Conservation (phyloP, 441 rosid species). For the Theobroma grandiflorum region DNA sequence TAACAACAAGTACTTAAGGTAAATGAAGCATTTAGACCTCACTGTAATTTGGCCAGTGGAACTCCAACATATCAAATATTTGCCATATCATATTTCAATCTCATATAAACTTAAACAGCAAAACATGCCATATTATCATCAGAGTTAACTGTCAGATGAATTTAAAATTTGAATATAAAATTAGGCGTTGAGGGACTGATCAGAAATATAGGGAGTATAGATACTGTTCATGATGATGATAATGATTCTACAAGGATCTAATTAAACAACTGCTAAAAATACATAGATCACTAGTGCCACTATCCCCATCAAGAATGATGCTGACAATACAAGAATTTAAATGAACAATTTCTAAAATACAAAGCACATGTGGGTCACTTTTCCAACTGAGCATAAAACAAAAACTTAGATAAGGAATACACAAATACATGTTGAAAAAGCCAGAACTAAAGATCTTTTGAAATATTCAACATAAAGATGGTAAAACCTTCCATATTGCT, state of each 20-base stretch:
- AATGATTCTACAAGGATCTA: neutral
- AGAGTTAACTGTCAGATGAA: neutral
- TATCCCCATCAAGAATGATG: neutral
- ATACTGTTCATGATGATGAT: neutral
- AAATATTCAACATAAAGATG: neutral
- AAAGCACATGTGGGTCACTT: neutral
- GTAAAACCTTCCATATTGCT: neutral
- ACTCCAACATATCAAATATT: neutral
- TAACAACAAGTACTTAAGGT: neutral
- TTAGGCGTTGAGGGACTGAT: neutral
- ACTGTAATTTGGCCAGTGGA: neutral
- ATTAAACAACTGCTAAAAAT: neutral
- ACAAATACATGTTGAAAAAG: neutral
- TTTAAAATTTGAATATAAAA: neutral
- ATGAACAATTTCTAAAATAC: neutral
- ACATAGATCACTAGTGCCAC: neutral
- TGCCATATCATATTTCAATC: neutral
- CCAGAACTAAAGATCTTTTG: neutral
- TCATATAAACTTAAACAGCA: neutral
- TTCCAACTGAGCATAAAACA: neutral
- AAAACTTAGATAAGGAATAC: neutral
- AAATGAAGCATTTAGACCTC: neutral
- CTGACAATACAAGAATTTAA: neutral
- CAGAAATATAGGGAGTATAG: neutral
- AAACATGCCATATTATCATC: neutral